Conservation (phyloP, 306 rosid genomes). For the Phaseolus lunatus region DNA sequence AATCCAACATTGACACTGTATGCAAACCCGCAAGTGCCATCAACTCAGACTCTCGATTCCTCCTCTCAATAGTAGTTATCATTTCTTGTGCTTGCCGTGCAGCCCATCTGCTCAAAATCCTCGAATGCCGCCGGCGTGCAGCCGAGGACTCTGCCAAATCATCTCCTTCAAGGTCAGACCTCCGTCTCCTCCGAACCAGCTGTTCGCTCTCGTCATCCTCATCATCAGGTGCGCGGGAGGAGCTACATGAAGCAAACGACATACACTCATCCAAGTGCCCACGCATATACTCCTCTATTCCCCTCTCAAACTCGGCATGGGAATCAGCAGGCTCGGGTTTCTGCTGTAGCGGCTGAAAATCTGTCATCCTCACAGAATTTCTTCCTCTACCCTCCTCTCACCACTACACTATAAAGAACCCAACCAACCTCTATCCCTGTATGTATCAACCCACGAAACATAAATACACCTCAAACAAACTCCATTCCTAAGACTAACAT, state of each 20-base stretch:
- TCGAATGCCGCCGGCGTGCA: constrained; percentile 81
- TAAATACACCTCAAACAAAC: constrained; percentile 42
- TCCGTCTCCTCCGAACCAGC: constrained; percentile 86
- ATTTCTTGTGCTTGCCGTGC: constrained; percentile 99
- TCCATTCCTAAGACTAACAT: constrained; percentile 50
- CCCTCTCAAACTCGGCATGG: constrained; percentile 76
- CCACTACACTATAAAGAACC: constrained; percentile 47
- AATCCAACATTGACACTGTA: constrained; percentile 95
- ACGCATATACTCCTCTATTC: constrained; percentile 90
- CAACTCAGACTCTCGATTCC: constrained; percentile 94
- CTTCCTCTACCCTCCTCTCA: constrained; percentile 39
- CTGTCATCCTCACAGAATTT: constrained; percentile 71
- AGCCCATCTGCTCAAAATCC: constrained; percentile 95
- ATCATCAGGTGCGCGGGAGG: constrained; percentile 71
- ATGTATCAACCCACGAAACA: constrained; percentile 45
- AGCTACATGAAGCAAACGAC: constrained; percentile 95
- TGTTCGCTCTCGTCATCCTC: constrained; percentile 93
- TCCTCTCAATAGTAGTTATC: constrained; percentile 98
- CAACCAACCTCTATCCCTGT: constrained; percentile 49
- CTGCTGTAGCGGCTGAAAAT: constrained; percentile 84
- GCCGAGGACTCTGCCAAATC: constrained; percentile 97
- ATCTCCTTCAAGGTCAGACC: constrained; percentile 96
- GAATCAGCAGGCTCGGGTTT: constrained; percentile 93
- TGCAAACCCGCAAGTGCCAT: constrained; percentile 97
- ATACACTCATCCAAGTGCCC: constrained; percentile 98